Evolutionary conservation across 352 stramenopile genomes (phyloP).

Genomic region (Phytophthora citrophthora): DNA sequence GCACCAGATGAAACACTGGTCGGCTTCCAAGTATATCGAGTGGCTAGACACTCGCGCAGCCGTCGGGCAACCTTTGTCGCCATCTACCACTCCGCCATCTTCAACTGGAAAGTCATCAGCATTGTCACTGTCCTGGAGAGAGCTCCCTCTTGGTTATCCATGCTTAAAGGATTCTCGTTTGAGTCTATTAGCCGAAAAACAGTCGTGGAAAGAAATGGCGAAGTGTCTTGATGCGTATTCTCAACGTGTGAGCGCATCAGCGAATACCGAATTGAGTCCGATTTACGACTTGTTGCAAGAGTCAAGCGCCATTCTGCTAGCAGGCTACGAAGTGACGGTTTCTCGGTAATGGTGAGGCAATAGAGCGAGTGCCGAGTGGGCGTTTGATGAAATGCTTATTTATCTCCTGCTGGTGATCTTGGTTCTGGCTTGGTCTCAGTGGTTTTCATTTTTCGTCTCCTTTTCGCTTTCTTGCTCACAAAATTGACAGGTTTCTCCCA

Average conservation of each 20-base stretch:
- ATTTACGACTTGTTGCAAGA: constrained; percentile 83
- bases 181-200: constrained; percentile 63
- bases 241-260: constrained; percentile 67
- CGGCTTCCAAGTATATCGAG: constrained; percentile 76
- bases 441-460: constrained; percentile 17
- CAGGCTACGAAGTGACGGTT: constrained; percentile 75
- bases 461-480: constrained; percentile 32
- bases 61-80: constrained; percentile 28
- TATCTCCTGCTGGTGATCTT: neutral
- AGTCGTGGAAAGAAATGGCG: constrained; percentile 82
- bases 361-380: constrained; percentile 13
- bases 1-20: constrained; percentile 80
- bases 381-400: constrained; percentile 7
- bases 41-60: constrained; percentile 74
- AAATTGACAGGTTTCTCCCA: constrained; percentile 60
- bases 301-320: constrained; percentile 77
- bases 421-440: constrained; percentile 1
- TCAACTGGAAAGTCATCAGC: constrained; percentile 25
- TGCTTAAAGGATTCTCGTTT: constrained; percentile 66
- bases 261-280: constrained; percentile 51
- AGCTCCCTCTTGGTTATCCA: constrained; percentile 70
- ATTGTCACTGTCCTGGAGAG: constrained; percentile 33
- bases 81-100: constrained; percentile 25
- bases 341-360: constrained; percentile 34
- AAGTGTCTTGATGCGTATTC: constrained; percentile 83